Conservation (phyloP, 106 monocot genomes). For the Acanthochlamys bracteata region DNA sequence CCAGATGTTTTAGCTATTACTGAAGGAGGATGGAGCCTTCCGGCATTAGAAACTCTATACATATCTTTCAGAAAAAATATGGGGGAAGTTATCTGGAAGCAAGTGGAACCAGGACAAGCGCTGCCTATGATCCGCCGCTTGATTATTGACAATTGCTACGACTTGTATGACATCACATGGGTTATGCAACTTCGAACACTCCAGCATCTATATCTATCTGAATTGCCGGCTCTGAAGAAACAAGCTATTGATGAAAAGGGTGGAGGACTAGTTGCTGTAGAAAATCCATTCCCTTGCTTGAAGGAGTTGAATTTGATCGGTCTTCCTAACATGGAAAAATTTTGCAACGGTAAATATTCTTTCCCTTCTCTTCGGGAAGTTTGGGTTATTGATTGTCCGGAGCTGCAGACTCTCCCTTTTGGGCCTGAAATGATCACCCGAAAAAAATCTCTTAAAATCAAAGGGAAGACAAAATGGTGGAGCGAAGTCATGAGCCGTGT, state of each 20-base stretch:
- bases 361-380: not conserved
- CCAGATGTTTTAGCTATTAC: not conserved
- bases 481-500: too few species aligned
- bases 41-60: not conserved
- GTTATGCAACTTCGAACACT: not conserved
- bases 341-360: not conserved
- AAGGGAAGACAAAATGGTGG: too few species aligned
- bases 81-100: not conserved
- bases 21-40: not conserved
- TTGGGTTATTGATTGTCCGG: not conserved
- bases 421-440: not conserved
- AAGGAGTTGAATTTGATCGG: not conserved
- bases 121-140: not conserved
- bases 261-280: not conserved
- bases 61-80: not conserved
- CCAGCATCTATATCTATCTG: not conserved
- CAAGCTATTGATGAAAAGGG: not conserved
- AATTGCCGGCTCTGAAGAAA: not conserved
- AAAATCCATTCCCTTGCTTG: not conserved
- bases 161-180: not conserved
- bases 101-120: not conserved
- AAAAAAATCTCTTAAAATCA: not conserved
- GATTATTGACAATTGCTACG: not conserved
- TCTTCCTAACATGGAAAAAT: not conserved
- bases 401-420: not conserved